Base-by-base conservation (phyloP, 1,284 basidiomycete genomes). In the Ustilago trichophora region DNA sequence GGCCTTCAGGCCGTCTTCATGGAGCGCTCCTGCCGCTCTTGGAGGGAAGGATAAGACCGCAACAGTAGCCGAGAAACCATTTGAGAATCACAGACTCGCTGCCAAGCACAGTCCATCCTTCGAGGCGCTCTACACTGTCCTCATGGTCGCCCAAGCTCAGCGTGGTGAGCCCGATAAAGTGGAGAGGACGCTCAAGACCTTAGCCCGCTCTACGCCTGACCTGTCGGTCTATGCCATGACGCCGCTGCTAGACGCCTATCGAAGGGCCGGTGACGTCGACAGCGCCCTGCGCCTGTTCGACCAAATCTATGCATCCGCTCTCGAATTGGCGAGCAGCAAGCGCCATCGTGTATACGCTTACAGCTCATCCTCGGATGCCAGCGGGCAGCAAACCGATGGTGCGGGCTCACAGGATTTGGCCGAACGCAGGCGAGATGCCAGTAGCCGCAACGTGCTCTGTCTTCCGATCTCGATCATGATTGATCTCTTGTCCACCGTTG, bases 391-490 rank as follows among this genome's bases (percentile, higher is more conserved):
- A n/a, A n/a, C 19, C 19, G 42, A 33, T 4, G 42, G 4, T 10
- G 18, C 42, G n/a, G 26, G 29, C 19, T 4, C 8, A 29, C 31
- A 16, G 19, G 13, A 18, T 24, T 31, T 31, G 12, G 16, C 36
- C 11, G 6, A 24, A 21, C 45, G 54, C 16, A 29, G 56, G 26
- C 45, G 37, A 41, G 72, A 62, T 15, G 52, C 68, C 10, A 74
- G 57, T 27, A 73, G 70, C 37, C 80, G 85, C 32, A 88, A 88
- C 72, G 80, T 89, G 13, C 85, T 96, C 41, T 90, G 88, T 69
- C 82, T 90, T 41, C 91, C 94, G 0, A 83, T 98, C 8, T 93
- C 92, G 11, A 90, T 93, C 71, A 90, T 90, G 80, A 87, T 97
- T 63, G 88, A 92, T 71, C 86, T 87, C 4, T 53, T 74, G 10